These are phyloP conservation scores for Paragyromitra xinjiangensis DNA, from an alignment of 495 filamentous ascomycete genomes.

Conservation along the genomic window DNA sequence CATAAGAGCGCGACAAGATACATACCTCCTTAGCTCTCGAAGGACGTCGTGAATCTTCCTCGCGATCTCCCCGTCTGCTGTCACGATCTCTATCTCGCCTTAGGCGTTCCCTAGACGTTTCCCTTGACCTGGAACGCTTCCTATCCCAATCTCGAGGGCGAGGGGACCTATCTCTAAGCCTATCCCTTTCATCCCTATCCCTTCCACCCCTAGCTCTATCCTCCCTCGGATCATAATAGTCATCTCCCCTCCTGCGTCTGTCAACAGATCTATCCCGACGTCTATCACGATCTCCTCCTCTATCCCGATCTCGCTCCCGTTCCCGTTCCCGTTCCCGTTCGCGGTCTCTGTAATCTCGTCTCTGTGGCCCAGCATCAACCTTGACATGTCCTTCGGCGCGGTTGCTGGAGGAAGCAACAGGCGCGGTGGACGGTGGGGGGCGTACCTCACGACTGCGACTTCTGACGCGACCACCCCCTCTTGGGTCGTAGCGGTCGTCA, in stretches of 20 bases:
- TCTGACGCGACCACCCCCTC: constrained; percentile 50
- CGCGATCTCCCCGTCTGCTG: constrained; percentile 71
- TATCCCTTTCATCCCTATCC: constrained; percentile 69
- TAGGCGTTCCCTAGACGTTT: constrained; percentile 55
- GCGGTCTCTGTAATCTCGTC: constrained; percentile 56
- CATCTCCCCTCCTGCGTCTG: constrained; percentile 63
- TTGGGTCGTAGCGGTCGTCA: constrained; percentile 57
- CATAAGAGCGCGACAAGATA: constrained; percentile 59
- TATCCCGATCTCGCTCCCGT: constrained; percentile 67
- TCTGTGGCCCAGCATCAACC: constrained; percentile 49
- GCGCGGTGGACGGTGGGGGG: constrained; percentile 18
- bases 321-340: constrained; percentile 63
- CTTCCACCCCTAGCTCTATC: constrained; percentile 68
- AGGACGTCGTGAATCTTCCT: constrained; percentile 74
- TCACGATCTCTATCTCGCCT: constrained; percentile 60
- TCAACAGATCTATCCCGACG: constrained; percentile 76
- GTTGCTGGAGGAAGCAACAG: constrained; percentile 12
- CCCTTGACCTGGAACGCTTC: constrained; percentile 54
- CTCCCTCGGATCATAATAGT: constrained; percentile 68
- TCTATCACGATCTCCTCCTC: constrained; percentile 69
- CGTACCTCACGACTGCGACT: constrained; percentile 57
- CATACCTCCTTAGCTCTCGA: constrained; percentile 73
- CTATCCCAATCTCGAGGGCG: constrained; percentile 66
- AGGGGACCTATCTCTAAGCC: constrained; percentile 65
- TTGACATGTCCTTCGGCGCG: constrained; percentile 31